Percentiles rank a stretch among this genome's conserved stretches.
These are phyloP conservation scores for Quercus suber DNA, from an alignment of 306 rosid species.

Conservation along the genomic window DNA sequence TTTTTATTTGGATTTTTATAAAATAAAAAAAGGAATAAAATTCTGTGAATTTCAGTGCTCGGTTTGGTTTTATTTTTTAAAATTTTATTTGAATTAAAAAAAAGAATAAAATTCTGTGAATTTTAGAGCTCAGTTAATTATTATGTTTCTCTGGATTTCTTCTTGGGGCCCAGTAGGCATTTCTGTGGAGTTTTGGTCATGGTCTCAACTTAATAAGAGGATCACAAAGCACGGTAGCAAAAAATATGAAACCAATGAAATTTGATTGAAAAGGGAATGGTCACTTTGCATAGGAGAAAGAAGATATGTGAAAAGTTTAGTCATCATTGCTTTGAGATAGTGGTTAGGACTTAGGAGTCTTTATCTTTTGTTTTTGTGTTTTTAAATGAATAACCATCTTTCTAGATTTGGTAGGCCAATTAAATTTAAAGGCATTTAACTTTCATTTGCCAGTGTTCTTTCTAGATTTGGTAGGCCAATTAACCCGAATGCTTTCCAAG, in stretches of 20 bases:
- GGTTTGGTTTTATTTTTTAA: no score
- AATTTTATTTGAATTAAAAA: no score
- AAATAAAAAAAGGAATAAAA: no score
- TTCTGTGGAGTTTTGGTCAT: neutral
- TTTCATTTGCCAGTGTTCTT: no score
- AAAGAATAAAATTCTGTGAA: no score
- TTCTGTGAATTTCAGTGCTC: no score
- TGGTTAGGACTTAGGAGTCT: neutral
- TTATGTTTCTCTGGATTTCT: neutral
- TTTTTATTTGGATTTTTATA: no score
- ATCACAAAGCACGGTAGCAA: neutral
- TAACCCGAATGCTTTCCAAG: no score
- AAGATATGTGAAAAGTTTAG: neutral
- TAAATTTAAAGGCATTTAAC: neutral
- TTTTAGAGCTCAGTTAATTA: neutral
- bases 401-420: neutral
- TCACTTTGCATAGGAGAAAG: neutral
- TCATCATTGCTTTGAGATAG: neutral
- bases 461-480: no score
- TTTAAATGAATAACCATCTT: neutral
- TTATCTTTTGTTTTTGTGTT: neutral
- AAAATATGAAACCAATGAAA: neutral
- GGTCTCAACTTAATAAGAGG: neutral
- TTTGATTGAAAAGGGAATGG: neutral
- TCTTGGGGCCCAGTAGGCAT: neutral